A percentile compares a stretch with the other conserved stretches of the same genome.
These are phyloP conservation scores for Pseudonectria foliicola DNA, from an alignment of 2,329 filamentous ascomycete genomes.

Conservation along the genomic window DNA sequence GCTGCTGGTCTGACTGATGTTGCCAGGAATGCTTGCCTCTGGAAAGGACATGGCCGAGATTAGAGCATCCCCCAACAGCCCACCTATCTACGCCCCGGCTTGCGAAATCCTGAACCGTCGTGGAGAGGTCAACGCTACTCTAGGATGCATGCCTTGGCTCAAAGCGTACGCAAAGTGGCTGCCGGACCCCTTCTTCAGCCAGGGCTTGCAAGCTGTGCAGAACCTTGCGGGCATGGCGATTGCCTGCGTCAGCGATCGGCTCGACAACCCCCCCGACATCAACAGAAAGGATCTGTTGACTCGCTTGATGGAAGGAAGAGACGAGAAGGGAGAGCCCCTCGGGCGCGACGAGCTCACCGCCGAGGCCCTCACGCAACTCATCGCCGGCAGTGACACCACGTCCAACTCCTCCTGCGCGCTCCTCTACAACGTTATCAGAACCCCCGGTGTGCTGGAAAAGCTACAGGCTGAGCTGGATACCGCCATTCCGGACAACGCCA, in stretches of 20 bases:
- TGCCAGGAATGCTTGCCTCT: no score
- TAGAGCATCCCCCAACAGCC: neutral
- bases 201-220: conserved; percentile 7
- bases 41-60: no score
- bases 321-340: conserved; percentile 5
- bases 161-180: conserved; percentile 7
- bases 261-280: conserved; percentile 1
- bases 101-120: conserved; percentile 9
- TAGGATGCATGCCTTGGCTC: conserved; percentile 5
- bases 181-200: conserved; percentile 9
- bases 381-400: conserved; percentile 9
- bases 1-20: no score
- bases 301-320: conserved; percentile 6
- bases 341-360: conserved; percentile 6
- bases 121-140: conserved; percentile 9
- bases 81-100: conserved; percentile 6
- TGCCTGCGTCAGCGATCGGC: conserved; percentile 3
- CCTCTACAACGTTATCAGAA: conserved; percentile 8
- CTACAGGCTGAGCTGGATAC: conserved; percentile 7
- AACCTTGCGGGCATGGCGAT: conserved; percentile 8
- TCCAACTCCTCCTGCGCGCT: conserved; percentile 10
- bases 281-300: conserved; percentile 7
- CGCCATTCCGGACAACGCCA: conserved; percentile 2
- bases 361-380: conserved; percentile 10
- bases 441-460: conserved; percentile 4